Base-by-base conservation (phyloP, 257 asterid species). In the Solanum commersonii region DNA sequence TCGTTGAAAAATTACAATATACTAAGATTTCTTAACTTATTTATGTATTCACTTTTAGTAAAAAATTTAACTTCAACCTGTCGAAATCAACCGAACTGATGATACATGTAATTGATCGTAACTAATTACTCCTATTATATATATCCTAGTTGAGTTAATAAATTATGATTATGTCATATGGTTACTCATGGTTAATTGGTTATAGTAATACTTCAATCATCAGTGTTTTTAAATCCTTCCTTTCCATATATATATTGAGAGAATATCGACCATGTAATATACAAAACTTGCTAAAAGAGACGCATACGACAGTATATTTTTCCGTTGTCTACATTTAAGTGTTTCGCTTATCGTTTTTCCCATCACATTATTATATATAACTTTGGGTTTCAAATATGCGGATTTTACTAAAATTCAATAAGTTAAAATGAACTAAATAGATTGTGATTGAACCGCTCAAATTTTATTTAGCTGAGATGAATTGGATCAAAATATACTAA, bases 401-500 rank as follows among this genome's bases (percentile, higher is more conserved):
- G 56, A 23, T 74, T 3, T 0, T 10, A 1, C 5, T 23, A 4
- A 34, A 20, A 2, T 20, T 73, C 0, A 4, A 0, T 5, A 1
- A 35, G 16, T 74, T 12, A 35, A 35, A 35, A 20, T 35, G 3
- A 25, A 33, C 3, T 33, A 71, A 71, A 31, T 70, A 10, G 6
- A 27, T 2, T 14, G 5, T 10, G 3, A 73, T 8, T 18, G 12
- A 73, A 73, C 1, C 1, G 14, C 27, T 20, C 16, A 10, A 20
- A 34, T 33, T 1, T 73, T 33, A 34, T 2, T 73, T 73, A 12
- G 38, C 44, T 3, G 44, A 34, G 46, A 73, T 73, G 1, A 13
- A 37, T 35, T 74, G 46, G 7, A 34, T 33, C 16, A 73, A 70
- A 18, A 70, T 70, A 8, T 27, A 15, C 77, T 29, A 70, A 71